phyloP scores from a whole-genome alignment of 75 land plant genomes.

The Selaginella moellendorffii region DNA sequence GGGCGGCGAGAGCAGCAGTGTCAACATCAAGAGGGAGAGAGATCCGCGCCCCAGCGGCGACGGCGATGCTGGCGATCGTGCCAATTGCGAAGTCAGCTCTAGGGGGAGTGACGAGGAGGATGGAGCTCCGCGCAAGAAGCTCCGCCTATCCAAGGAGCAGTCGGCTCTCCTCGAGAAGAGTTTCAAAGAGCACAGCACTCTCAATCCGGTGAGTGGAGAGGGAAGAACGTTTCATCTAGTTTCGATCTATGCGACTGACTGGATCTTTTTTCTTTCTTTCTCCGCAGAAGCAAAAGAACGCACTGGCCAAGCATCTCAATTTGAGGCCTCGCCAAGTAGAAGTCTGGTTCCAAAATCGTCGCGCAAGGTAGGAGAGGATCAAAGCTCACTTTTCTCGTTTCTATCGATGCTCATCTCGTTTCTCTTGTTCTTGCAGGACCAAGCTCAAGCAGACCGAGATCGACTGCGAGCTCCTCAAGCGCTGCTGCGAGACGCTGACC shows the following conservation, averaged over 20 bases:
- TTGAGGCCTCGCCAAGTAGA: slow-evolving; percentile 47
- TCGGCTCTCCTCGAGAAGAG: slow-evolving; percentile 56
- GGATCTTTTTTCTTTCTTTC: neutral
- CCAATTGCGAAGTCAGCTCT: slow-evolving; percentile 7
- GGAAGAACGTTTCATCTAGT: neutral
- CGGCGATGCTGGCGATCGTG: neutral
- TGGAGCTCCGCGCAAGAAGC: slow-evolving; percentile 45
- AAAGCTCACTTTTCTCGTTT: neutral
- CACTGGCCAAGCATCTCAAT: slow-evolving; percentile 34
- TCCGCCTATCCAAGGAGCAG: slow-evolving; percentile 51
- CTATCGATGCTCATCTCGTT: neutral
- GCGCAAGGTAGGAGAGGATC: slow-evolving; percentile 41
- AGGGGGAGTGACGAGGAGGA: slow-evolving; percentile 29
- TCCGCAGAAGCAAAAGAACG: slow-evolving; percentile 42
- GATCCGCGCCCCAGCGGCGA: neutral
- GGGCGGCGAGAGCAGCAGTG: slow-evolving; percentile 22
- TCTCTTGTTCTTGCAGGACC: slow-evolving; percentile 18
- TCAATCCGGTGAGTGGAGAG: slow-evolving; percentile 56
- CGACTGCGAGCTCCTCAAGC: slow-evolving; percentile 60
- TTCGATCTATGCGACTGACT: slow-evolving; percentile 14
- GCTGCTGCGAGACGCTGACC: slow-evolving; percentile 58
- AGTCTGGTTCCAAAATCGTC: slow-evolving; percentile 56
- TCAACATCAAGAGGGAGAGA: neutral
- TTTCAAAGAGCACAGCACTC: slow-evolving; percentile 56
- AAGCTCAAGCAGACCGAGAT: slow-evolving; percentile 59